These are phyloP conservation scores for Naganishia vishniacii DNA, from an alignment of 768 basidiomycete species.

Conservation along the genomic window DNA sequence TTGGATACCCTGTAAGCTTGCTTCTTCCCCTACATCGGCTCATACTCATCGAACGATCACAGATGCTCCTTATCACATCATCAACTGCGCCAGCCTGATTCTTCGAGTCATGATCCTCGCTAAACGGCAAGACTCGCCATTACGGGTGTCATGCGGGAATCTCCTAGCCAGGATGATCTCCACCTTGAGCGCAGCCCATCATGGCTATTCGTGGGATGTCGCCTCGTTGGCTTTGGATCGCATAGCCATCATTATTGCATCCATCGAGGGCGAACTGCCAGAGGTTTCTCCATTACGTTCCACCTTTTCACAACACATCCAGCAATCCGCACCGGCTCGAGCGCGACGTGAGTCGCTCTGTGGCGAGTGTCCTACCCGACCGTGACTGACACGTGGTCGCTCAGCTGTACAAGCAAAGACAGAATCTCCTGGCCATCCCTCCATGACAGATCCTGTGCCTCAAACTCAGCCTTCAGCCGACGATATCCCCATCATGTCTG, in stretches of 20 bases:
- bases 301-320: conserved; percentile 25
- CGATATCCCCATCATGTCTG: background rate
- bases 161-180: conserved; percentile 27
- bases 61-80: conserved; percentile 27
- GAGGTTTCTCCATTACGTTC: conserved; percentile 21
- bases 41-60: background rate
- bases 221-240: conserved; percentile 29
- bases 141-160: conserved; percentile 19
- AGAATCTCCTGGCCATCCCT: background rate
- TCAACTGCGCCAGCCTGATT: conserved; percentile 25
- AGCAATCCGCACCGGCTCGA: conserved; percentile 2
- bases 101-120: conserved; percentile 23
- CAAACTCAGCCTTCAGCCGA: background rate
- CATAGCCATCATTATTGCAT: conserved; percentile 24
- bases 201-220: conserved; percentile 26
- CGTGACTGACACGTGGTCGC: background rate
- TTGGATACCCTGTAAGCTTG: conserved; percentile 32
- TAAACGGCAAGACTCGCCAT: conserved; percentile 16
- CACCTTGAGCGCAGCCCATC: conserved; percentile 27
- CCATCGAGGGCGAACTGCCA: conserved; percentile 21
- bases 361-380: background rate
- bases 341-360: background rate
- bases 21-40: background rate
- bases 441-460: background rate
- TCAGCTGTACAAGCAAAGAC: background rate